phyloP scores from a whole-genome alignment of 805 yeast species.

The Kodamaea restingae region DNA sequence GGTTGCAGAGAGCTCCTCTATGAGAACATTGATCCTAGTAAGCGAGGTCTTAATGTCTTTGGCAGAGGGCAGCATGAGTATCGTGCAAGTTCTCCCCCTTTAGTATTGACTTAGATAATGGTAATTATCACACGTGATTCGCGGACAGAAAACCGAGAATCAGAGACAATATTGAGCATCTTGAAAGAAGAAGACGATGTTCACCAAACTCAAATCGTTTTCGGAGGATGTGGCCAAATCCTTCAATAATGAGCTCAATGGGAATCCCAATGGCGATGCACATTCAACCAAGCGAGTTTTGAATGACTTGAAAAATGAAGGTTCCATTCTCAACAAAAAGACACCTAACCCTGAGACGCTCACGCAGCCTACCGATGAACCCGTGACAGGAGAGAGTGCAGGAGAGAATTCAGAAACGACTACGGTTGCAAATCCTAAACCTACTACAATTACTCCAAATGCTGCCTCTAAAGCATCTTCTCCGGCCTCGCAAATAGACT shows the following conservation, averaged over 20 bases:
- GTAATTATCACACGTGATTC: slow-evolving; percentile 6
- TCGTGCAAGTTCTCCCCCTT: no score
- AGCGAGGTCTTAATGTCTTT: slow-evolving; percentile 20
- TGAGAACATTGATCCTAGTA: slow-evolving; percentile 15
- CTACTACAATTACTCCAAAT: slow-evolving; percentile 2
- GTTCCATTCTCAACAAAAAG: slow-evolving; percentile 31
- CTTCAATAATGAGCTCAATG: slow-evolving; percentile 29
- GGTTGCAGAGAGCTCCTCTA: slow-evolving; percentile 27
- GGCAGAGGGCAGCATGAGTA: slow-evolving; percentile 10
- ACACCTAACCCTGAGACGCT: slow-evolving; percentile 49
- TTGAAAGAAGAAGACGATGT: slow-evolving; percentile 22
- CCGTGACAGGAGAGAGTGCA: slow-evolving; percentile 6
- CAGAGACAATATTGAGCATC: neutral
- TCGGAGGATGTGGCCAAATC: slow-evolving; percentile 46
- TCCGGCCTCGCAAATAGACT: slow-evolving; percentile 6
- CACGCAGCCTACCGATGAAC: slow-evolving; percentile 46
- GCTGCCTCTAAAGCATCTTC: neutral
- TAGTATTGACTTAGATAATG: no score
- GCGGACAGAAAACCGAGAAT: neutral
- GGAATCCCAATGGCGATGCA: slow-evolving; percentile 15
- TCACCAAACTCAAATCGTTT: slow-evolving; percentile 38
- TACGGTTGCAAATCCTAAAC: neutral
- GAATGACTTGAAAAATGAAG: slow-evolving; percentile 30
- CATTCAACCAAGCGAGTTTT: slow-evolving; percentile 18
- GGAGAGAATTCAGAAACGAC: slow-evolving; percentile 12